A percentile compares a stretch with the other conserved stretches of the same genome.
These are phyloP conservation scores for Calonectria pauciramosa DNA, from an alignment of 2,329 filamentous ascomycete genomes.

Conservation along the genomic window DNA sequence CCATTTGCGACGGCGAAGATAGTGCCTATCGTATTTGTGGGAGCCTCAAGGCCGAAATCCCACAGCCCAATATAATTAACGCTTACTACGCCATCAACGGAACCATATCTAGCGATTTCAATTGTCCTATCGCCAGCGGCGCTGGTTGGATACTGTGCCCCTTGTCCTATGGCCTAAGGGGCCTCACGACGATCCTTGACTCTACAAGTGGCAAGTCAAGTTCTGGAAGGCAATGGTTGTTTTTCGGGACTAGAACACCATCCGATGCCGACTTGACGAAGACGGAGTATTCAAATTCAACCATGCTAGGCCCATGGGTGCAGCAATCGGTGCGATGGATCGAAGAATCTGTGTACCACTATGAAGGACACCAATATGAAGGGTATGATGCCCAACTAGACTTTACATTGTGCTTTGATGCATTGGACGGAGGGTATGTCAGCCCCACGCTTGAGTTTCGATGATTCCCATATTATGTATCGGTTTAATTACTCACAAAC, in stretches of 20 bases:
- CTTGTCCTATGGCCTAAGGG: too few relatives aligned
- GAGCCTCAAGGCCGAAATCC: not conserved
- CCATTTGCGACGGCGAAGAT: not conserved
- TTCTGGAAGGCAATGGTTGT: not conserved
- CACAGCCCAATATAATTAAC: not conserved
- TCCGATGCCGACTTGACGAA: not conserved
- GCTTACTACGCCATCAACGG: too few relatives aligned
- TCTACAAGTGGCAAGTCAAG: too few relatives aligned
- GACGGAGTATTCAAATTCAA: not conserved
- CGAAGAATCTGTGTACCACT: too few relatives aligned
- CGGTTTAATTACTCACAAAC: too few relatives aligned
- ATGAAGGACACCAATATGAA: too few relatives aligned
- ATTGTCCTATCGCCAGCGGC: too few relatives aligned
- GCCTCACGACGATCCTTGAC: too few relatives aligned
- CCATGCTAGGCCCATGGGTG: not conserved
- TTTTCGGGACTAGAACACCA: not conserved
- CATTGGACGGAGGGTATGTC: not conserved
- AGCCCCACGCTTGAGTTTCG: not conserved
- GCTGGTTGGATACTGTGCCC: too few relatives aligned
- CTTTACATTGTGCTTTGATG: not conserved
- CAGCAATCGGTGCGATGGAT: not conserved
- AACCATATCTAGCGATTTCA: too few relatives aligned
- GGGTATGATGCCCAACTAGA: not conserved
- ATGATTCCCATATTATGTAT: too few relatives aligned
- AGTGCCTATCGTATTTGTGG: not conserved